Evolutionary conservation across 495 filamentous ascomycete genomes (phyloP).

Genomic region (Xylaria nigripes): DNA sequence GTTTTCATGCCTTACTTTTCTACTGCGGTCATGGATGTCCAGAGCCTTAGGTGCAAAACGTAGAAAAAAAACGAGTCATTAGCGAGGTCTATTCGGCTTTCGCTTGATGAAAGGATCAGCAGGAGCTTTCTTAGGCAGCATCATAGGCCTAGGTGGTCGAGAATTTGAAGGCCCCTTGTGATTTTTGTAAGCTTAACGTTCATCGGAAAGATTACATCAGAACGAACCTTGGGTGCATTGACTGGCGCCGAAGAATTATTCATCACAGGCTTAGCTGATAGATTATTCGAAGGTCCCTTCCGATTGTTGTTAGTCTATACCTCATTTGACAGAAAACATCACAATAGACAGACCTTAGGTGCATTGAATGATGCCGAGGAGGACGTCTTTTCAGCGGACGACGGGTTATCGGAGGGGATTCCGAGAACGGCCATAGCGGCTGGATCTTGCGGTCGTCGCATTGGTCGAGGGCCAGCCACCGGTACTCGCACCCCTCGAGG

Average conservation of each 20-base stretch:
- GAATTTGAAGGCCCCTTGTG: slow-evolving; percentile 15
- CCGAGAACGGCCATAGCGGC: slow-evolving; percentile 25
- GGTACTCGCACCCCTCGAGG: slow-evolving; percentile 14
- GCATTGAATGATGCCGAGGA: slow-evolving; percentile 10
- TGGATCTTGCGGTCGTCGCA: slow-evolving; percentile 19
- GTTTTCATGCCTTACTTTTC: background rate
- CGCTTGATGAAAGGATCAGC: slow-evolving; percentile 11
- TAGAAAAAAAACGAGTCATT: background rate
- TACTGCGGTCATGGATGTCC: background rate
- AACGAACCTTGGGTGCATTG: slow-evolving; percentile 23
- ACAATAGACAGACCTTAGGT: slow-evolving; percentile 16
- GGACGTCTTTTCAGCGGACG: slow-evolving; percentile 3
- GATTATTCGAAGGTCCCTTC: slow-evolving; percentile 16
- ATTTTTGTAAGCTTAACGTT: slow-evolving; percentile 22
- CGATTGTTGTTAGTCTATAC: slow-evolving; percentile 12
- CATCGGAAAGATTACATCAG: background rate
- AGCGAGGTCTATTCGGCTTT: slow-evolving; percentile 18
- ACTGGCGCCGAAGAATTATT: slow-evolving; percentile 15
- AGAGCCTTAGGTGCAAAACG: background rate
- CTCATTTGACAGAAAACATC: background rate
- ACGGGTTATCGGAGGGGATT: slow-evolving; percentile 11
- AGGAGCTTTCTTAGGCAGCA: background rate
- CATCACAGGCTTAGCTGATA: slow-evolving; percentile 18
- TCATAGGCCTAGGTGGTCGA: background rate
- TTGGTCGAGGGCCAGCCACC: slow-evolving; percentile 16